phyloP scores from a whole-genome alignment of 2,329 filamentous ascomycete species.

The Pezicula neosporulosa region DNA sequence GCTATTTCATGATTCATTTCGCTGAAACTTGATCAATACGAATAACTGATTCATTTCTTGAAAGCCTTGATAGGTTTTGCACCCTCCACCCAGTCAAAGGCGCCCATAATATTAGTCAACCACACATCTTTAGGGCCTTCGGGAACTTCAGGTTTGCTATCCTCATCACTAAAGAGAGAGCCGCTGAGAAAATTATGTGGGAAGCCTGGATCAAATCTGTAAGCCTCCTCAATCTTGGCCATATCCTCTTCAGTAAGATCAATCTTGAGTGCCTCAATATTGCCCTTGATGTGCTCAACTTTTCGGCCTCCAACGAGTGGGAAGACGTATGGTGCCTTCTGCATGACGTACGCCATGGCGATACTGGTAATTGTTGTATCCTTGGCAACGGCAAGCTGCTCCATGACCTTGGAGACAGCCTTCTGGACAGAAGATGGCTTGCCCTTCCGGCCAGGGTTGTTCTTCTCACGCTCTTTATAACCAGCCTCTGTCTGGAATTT shows the following conservation, averaged over 20 bases:
- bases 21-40: no score
- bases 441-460: slow-evolving; percentile 32
- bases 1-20: no score
- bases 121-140: slow-evolving; percentile 5
- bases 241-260: slow-evolving; percentile 50
- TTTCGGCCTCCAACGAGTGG: slow-evolving; percentile 56
- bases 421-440: slow-evolving; percentile 35
- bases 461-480: slow-evolving; percentile 32
- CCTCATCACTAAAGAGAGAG: background rate
- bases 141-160: background rate
- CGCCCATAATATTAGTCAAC: slow-evolving; percentile 3
- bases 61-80: slow-evolving; percentile 1
- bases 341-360: slow-evolving; percentile 54
- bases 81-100: slow-evolving; percentile 8
- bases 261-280: slow-evolving; percentile 50
- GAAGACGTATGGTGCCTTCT: slow-evolving; percentile 53
- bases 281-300: slow-evolving; percentile 51
- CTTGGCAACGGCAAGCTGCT: slow-evolving; percentile 52
- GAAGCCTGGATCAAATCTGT: slow-evolving; percentile 24
- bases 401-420: slow-evolving; percentile 52
- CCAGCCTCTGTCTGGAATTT: slow-evolving; percentile 42
- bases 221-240: slow-evolving; percentile 46
- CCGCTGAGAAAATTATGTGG: slow-evolving; percentile 16
- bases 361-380: slow-evolving; percentile 46
- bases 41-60: no score